A percentile compares a stretch with the other conserved stretches of the same genome.
Conservation (phyloP, 805 yeast species). For the Candida dajiaensis region DNA sequence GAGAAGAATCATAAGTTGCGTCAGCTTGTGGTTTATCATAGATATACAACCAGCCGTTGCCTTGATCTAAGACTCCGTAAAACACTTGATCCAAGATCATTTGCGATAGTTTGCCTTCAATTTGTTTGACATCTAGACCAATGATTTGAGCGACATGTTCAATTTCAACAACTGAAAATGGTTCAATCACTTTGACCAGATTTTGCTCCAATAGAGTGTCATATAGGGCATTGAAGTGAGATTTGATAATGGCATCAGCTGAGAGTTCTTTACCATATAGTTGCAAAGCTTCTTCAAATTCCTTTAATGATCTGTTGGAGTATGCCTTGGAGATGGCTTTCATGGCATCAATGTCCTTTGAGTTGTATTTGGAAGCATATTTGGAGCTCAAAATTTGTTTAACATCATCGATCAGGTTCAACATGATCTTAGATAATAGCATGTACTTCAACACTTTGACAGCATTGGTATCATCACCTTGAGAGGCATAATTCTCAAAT, state of each 20-base stretch:
- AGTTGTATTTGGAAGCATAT: slow-evolving; percentile 64
- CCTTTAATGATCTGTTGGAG: slow-evolving; percentile 81
- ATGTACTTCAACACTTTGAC: slow-evolving; percentile 83
- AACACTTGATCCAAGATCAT: slow-evolving; percentile 96
- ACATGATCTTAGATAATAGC: slow-evolving; percentile 90
- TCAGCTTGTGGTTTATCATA: slow-evolving; percentile 87
- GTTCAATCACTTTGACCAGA: slow-evolving; percentile 89
- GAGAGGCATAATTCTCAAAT: slow-evolving; percentile 75
- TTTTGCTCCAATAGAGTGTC: slow-evolving; percentile 92
- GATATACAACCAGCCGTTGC: slow-evolving; percentile 93
- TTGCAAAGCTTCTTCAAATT: slow-evolving; percentile 78
- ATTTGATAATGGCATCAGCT: slow-evolving; percentile 80
- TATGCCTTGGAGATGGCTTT: slow-evolving; percentile 88
- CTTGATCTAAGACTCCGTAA: slow-evolving; percentile 95
- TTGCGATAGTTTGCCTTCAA: slow-evolving; percentile 91
- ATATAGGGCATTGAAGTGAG: slow-evolving; percentile 88
- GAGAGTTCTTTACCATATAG: slow-evolving; percentile 70
- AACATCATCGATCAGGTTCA: slow-evolving; percentile 80
- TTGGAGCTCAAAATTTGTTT: slow-evolving; percentile 73
- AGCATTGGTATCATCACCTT: slow-evolving; percentile 56
- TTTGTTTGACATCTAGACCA: slow-evolving; percentile 80
- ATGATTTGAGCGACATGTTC: slow-evolving; percentile 81
- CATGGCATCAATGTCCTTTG: slow-evolving; percentile 92
- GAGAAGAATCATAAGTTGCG: slow-evolving; percentile 80
- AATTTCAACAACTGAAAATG: slow-evolving; percentile 93